Percentiles rank a stretch among this genome's conserved stretches.
These are phyloP conservation scores for Azolla pinnata DNA, from an alignment of 75 land plant species.

Conservation along the genomic window DNA sequence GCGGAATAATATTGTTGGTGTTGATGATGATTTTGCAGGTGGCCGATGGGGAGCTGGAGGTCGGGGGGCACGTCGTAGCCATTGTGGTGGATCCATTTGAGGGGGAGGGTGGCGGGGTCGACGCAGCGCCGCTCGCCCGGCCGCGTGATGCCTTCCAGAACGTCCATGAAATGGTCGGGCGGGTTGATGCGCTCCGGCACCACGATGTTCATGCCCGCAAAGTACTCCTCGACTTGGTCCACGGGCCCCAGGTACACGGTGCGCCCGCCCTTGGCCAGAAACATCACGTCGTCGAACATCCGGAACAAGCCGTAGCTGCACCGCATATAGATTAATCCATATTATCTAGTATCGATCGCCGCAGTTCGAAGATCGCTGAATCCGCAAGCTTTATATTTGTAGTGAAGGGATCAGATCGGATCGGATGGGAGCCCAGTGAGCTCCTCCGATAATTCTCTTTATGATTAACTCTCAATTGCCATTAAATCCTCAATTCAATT, in stretches of 20 bases:
- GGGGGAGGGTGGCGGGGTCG: slow-evolving; percentile 44
- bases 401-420: too few species aligned
- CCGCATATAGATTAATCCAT: too few species aligned
- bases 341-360: too few species aligned
- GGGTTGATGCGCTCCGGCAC: slow-evolving; percentile 92
- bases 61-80: slow-evolving; percentile 69
- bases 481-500: too few species aligned
- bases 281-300: slow-evolving; percentile 93
- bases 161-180: slow-evolving; percentile 85
- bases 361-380: too few species aligned
- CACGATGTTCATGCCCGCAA: slow-evolving; percentile 53
- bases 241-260: slow-evolving; percentile 81
- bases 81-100: slow-evolving; percentile 85
- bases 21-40: not conserved
- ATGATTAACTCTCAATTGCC: too few species aligned
- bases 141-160: slow-evolving; percentile 66
- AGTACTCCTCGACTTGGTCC: slow-evolving; percentile 74
- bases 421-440: too few species aligned
- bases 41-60: slow-evolving; percentile 23
- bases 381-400: too few species aligned
- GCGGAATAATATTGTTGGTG: not conserved
- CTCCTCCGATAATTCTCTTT: too few species aligned
- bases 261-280: slow-evolving; percentile 87
- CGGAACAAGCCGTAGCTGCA: slow-evolving; percentile 73
- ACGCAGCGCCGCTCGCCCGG: slow-evolving; percentile 36